Evolutionary conservation across 257 asterid species (phyloP).

Genomic region (Thymus quinquecostatus): DNA sequence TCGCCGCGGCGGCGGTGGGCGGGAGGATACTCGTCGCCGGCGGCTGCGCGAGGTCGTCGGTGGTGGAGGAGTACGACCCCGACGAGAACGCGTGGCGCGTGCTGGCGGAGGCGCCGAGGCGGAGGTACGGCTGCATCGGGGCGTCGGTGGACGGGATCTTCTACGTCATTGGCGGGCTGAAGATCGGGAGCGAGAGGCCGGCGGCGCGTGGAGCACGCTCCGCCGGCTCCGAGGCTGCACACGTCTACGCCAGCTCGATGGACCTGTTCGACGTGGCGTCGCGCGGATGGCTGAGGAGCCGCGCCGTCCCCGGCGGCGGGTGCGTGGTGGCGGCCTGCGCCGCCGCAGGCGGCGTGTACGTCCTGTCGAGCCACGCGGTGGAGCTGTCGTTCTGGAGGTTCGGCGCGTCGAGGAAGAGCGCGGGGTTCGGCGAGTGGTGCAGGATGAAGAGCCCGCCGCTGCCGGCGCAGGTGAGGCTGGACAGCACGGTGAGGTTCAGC

Average conservation of each 20-base stretch:
- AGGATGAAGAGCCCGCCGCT: slow-evolving; percentile 73
- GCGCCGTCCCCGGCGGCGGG: slow-evolving; percentile 80
- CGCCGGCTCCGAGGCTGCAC: slow-evolving; percentile 51
- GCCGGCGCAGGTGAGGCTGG: slow-evolving; percentile 83
- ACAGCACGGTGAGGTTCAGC: slow-evolving; percentile 78
- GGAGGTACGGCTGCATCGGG: slow-evolving; percentile 81
- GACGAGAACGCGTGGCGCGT: slow-evolving; percentile 62
- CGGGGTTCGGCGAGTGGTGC: slow-evolving; percentile 71
- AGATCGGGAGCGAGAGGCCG: slow-evolving; percentile 39
- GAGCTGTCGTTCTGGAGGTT: slow-evolving; percentile 88
- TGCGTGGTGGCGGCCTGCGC: slow-evolving; percentile 91
- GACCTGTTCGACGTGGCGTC: slow-evolving; percentile 70
- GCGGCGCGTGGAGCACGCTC: slow-evolving; percentile 41
- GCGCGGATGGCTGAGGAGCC: slow-evolving; percentile 70
- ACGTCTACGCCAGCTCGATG: slow-evolving; percentile 77
- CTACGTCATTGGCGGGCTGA: slow-evolving; percentile 74
- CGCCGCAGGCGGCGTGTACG: slow-evolving; percentile 49
- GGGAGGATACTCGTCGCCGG: slow-evolving; percentile 81
- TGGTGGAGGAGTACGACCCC: slow-evolving; percentile 86
- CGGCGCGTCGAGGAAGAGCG: slow-evolving; percentile 47
- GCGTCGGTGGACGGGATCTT: slow-evolving; percentile 76
- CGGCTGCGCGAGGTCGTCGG: slow-evolving; percentile 60
- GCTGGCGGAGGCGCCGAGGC: slow-evolving; percentile 60
- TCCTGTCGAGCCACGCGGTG: slow-evolving; percentile 86
- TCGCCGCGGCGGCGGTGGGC: slow-evolving; percentile 67